Evolutionary conservation across 2,329 filamentous ascomycete species (phyloP), one percentile per base, ranked within the genome.

Genomic region (Bertia moriformis): DNA sequence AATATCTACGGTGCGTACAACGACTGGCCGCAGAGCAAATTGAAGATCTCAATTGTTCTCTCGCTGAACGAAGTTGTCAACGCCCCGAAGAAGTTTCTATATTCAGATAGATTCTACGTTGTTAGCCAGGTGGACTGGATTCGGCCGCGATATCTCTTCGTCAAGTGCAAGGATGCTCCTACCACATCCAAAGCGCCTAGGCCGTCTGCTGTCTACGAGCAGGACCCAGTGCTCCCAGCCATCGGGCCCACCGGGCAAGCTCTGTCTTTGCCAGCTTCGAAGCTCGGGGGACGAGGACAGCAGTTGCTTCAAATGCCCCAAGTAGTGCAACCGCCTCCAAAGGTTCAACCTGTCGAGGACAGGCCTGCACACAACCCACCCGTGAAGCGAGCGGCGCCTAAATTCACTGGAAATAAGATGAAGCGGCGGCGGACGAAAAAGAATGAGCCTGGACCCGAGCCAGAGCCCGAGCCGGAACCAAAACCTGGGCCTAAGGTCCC

Each of bases 31-130:
- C 67, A 70, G 27, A 91, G 83, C 17, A 59, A 66, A 7, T 60
- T 94, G 20, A 63, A 68, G 10, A 63, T 85, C 18, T 49, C 45
- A 1, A 49, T 49, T 1, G 79, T 79, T 1, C 60, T 94, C 35
- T 83, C 83, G 20, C 60, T 95, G 36, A 91, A 88, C 49, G 88
- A 95, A 53, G 76, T 95, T 35, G 75, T 93, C 49, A 94, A 94
- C 51, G 65, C 67, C 0, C 77, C 85, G 0, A 38, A 54, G 0
- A 50, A 78, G 35, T 94, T 83, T 49, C 55, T 67, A 4, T 68
- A 61, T 44, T 48, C 5, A 0, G 45, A 0, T 0, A 79, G 79
- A 0, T 74, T 78, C 57, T 76, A 83, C 37, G 88, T 94, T 5
- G 76, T 94, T 1, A 54, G 71, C 18, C 65, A 86, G 35, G 60